Evolutionary conservation across 352 stramenopile species (phyloP).

Genomic region (Phytophthora hibernalis): DNA sequence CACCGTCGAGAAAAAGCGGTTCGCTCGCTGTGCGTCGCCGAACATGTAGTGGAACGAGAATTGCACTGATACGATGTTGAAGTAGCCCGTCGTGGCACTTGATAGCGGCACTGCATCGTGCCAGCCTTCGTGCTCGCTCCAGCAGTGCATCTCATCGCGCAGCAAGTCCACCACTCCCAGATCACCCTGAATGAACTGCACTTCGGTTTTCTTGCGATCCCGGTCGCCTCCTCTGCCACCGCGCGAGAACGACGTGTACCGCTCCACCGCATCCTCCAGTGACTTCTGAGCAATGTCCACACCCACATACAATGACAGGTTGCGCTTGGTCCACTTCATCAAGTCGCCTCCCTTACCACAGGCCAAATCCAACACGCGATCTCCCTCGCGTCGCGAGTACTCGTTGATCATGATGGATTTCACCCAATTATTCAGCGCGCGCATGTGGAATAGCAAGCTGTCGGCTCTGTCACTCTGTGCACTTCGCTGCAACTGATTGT

Average conservation of each 20-base stretch:
- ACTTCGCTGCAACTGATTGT: slow-evolving; percentile 85
- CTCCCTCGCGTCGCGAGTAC: slow-evolving; percentile 67
- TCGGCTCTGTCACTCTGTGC: slow-evolving; percentile 80
- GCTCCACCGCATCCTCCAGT: slow-evolving; percentile 93
- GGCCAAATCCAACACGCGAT: slow-evolving; percentile 96
- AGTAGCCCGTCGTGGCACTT: slow-evolving; percentile 53
- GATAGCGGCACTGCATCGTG: slow-evolving; percentile 58
- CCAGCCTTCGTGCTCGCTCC: slow-evolving; percentile 69
- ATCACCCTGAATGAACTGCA: slow-evolving; percentile 84
- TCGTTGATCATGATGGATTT: slow-evolving; percentile 97
- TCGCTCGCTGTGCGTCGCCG: slow-evolving; percentile 89
- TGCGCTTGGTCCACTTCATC: slow-evolving; percentile 95
- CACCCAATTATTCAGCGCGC: slow-evolving; percentile 98
- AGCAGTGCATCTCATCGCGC: slow-evolving; percentile 73
- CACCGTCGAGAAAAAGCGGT: slow-evolving; percentile 95
- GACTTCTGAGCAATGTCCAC: slow-evolving; percentile 98
- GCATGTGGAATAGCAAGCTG: slow-evolving; percentile 97
- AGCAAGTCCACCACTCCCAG: slow-evolving; percentile 75
- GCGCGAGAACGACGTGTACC: slow-evolving; percentile 77
- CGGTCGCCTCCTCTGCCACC: slow-evolving; percentile 31
- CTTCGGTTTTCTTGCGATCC: slow-evolving; percentile 67
- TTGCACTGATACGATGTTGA: slow-evolving; percentile 98
- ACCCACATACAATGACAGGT: slow-evolving; percentile 95
- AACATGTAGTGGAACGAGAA: slow-evolving; percentile 99
- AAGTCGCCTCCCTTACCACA: slow-evolving; percentile 99